Evolutionary conservation across 768 basidiomycete species (phyloP).

Genomic region (Stropharia rugosoannulata): DNA sequence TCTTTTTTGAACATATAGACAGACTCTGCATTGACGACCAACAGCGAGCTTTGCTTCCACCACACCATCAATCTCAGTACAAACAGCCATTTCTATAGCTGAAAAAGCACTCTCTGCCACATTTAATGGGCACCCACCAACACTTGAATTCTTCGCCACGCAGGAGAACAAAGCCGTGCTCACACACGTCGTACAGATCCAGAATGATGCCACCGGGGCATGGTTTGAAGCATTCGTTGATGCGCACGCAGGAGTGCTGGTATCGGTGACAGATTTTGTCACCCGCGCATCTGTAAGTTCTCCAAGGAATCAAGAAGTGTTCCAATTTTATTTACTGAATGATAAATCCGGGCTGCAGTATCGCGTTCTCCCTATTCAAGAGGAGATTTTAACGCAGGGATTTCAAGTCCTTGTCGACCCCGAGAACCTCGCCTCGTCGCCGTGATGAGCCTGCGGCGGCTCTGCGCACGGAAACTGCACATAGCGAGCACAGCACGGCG

Average conservation of each 20-base stretch:
- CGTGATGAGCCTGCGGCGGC: too few relatives aligned
- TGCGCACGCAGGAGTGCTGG: conserved; percentile 49
- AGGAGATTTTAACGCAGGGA: conserved; percentile 4
- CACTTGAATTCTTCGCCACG: conserved; percentile 42
- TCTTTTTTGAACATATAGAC: too few relatives aligned
- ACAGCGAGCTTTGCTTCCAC: conserved; percentile 29
- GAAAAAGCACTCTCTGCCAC: conserved; percentile 38
- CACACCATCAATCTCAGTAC: conserved; percentile 33
- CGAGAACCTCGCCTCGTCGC: neutral
- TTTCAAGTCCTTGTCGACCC: conserved; percentile 4
- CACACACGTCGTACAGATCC: conserved; percentile 39
- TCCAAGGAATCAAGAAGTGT: neutral
- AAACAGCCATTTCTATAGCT: conserved; percentile 32
- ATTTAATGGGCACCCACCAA: conserved; percentile 38
- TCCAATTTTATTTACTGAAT: neutral
- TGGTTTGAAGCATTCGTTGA: conserved; percentile 66
- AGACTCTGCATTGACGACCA: too few relatives aligned
- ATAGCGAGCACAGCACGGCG: too few relatives aligned
- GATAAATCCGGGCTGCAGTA: neutral
- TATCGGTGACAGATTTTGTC: conserved; percentile 55
- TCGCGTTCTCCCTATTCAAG: conserved; percentile 6
- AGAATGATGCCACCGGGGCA: conserved; percentile 32
- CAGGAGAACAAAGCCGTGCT: conserved; percentile 38
- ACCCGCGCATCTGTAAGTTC: conserved; percentile 39
- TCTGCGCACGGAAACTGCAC: too few relatives aligned